These are phyloP conservation scores for Citrullus colocynthis DNA, from an alignment of 306 rosid genomes.

Conservation along the genomic window DNA sequence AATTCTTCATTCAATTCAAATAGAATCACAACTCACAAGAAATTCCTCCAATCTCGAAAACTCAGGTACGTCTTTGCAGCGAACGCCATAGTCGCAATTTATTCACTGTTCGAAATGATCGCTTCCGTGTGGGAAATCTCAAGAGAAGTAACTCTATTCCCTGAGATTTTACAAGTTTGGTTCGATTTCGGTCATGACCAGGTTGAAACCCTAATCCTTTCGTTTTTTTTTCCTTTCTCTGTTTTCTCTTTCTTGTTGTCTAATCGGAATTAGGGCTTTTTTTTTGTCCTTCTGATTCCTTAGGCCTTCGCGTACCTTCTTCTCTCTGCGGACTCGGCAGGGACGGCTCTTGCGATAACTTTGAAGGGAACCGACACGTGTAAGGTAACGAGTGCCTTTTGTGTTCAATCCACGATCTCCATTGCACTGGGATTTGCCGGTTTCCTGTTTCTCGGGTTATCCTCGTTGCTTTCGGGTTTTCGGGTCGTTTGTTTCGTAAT, in stretches of 20 bases:
- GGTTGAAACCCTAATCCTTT: constrained; percentile 28
- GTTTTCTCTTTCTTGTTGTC: neutral
- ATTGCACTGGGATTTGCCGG: constrained; percentile 65
- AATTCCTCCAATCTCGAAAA: neutral
- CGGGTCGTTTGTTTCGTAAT: constrained; percentile 73
- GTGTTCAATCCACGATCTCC: constrained; percentile 63
- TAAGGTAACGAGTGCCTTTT: constrained; percentile 44
- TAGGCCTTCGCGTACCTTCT: constrained; percentile 86
- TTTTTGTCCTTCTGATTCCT: constrained; percentile 9
- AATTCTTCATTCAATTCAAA: too few relatives aligned
- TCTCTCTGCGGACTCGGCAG: constrained; percentile 84
- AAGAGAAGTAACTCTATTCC: constrained; percentile 65
- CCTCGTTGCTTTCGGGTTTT: constrained; percentile 71
- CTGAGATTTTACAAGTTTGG: constrained; percentile 84
- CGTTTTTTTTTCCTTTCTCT: too few relatives aligned
- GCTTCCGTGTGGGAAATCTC: constrained; percentile 94
- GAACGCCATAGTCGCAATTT: constrained; percentile 63
- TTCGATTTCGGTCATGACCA: constrained; percentile 98
- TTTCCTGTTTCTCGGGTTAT: constrained; percentile 73
- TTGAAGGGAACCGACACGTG: constrained; percentile 52
- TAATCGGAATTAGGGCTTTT: neutral
- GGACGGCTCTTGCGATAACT: constrained; percentile 54
- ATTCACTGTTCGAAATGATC: constrained; percentile 75
- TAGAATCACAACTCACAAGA: neutral
- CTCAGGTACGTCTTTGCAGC: constrained; percentile 85